A percentile compares a stretch with the other conserved stretches of the same genome.
Conservation (phyloP, 257 asterid species). For the Jaltomata sinuosa region DNA sequence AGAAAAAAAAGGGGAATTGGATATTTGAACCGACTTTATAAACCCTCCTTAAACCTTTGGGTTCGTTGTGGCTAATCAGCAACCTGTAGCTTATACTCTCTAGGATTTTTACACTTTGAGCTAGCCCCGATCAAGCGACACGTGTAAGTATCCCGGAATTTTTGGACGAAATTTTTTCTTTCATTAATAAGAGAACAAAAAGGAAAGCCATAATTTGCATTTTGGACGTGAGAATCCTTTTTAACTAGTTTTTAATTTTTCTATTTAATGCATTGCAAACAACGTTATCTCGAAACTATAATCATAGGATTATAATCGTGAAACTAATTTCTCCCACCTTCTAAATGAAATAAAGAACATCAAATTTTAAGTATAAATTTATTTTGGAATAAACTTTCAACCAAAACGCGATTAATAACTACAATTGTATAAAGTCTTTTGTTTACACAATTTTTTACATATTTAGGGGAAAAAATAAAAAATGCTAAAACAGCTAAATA, state of each 20-base stretch:
- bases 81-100: background rate
- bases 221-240: background rate
- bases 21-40: conserved; percentile 13
- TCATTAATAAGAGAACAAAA: too few species aligned
- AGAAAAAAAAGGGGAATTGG: background rate
- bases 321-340: too few species aligned
- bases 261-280: background rate
- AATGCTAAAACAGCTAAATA: background rate
- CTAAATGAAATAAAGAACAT: too few species aligned
- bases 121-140: background rate
- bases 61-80: background rate
- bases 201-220: background rate
- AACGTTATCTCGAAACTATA: too few species aligned
- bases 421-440: background rate
- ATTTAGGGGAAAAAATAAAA: background rate
- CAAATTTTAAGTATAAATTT: too few species aligned
- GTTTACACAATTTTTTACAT: background rate
- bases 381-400: background rate
- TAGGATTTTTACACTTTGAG: background rate
- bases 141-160: background rate
- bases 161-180: background rate
- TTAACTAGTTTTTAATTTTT: background rate
- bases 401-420: background rate
- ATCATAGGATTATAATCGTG: too few species aligned
- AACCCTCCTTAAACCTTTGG: conserved; percentile 65